Evolutionary conservation across 2,329 filamentous ascomycete species (phyloP).

Genomic region (Aspergillus oerlinghausenensis): DNA sequence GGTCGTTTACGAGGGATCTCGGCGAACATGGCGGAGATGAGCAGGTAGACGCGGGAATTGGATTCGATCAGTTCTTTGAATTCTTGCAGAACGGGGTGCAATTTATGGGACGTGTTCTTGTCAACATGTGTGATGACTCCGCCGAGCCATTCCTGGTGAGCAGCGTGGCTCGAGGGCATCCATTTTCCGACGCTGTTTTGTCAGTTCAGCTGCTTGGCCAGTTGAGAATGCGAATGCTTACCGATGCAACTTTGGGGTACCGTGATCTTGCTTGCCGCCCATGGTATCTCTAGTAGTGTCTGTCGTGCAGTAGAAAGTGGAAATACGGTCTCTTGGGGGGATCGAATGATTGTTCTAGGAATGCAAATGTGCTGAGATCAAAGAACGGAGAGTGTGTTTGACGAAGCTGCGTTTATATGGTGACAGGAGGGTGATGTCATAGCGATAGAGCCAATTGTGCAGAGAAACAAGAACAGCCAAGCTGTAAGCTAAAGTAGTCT

Average conservation of each 20-base stretch:
- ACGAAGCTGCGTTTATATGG: background rate
- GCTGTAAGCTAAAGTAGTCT: background rate
- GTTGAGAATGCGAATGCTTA: background rate
- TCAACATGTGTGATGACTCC: conserved; percentile 54
- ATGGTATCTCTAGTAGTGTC: background rate
- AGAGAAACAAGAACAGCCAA: background rate
- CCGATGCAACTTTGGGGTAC: background rate
- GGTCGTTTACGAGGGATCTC: conserved; percentile 59
- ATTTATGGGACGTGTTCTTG: conserved; percentile 42
- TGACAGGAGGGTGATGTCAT: background rate
- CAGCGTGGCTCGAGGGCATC: conserved; percentile 60
- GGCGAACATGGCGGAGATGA: conserved; percentile 63
- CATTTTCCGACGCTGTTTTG: conserved; percentile 50
- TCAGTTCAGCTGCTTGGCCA: background rate
- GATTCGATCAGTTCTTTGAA: conserved; percentile 63
- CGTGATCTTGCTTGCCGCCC: background rate
- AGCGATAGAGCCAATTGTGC: background rate
- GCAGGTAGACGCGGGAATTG: conserved; percentile 61
- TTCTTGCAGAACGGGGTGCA: conserved; percentile 59
- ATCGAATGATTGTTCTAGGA: no score
- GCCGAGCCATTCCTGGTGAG: conserved; percentile 61
- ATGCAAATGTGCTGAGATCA: background rate
- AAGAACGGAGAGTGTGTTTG: no score
- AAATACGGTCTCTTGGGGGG: background rate
- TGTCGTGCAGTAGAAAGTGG: no score